Conservation (phyloP, 208 protist species). For the Wallacemonas sp. region DNA sequence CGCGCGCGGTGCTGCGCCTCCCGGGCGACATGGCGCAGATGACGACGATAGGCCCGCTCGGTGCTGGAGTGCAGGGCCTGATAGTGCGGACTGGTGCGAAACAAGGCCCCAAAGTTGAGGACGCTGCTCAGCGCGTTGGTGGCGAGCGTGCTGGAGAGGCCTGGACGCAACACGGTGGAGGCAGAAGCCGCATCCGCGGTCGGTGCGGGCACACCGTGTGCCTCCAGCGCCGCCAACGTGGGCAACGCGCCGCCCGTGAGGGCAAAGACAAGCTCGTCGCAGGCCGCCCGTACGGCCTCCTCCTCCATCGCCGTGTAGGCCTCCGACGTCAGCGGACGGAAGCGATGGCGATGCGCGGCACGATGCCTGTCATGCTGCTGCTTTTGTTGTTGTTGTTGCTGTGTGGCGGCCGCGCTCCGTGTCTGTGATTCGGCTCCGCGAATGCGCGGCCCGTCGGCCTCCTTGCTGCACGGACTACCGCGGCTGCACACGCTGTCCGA, state of each 20-base stretch:
- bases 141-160: conserved; percentile 40
- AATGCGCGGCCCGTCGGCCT: background rate
- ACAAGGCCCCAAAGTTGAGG: conserved; percentile 49
- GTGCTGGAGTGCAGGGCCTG: conserved; percentile 14
- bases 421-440: too few relatives aligned
- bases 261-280: conserved; percentile 63
- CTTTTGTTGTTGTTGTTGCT: background rate
- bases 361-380: background rate
- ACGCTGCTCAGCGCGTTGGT: conserved; percentile 48
- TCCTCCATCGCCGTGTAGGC: conserved; percentile 22
- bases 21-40: background rate
- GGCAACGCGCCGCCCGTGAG: conserved; percentile 42
- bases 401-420: too few relatives aligned
- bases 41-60: background rate
- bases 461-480: too few relatives aligned
- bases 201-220: conserved; percentile 33
- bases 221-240: conserved; percentile 40
- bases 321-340: background rate
- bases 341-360: background rate
- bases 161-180: conserved; percentile 24
- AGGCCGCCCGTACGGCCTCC: conserved; percentile 44
- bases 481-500: background rate
- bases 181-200: conserved; percentile 6
- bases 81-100: conserved; percentile 40
- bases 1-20: too few relatives aligned